Conservation (phyloP, 2,329 filamentous ascomycete genomes). For the Verticillium nonalfalfae region DNA sequence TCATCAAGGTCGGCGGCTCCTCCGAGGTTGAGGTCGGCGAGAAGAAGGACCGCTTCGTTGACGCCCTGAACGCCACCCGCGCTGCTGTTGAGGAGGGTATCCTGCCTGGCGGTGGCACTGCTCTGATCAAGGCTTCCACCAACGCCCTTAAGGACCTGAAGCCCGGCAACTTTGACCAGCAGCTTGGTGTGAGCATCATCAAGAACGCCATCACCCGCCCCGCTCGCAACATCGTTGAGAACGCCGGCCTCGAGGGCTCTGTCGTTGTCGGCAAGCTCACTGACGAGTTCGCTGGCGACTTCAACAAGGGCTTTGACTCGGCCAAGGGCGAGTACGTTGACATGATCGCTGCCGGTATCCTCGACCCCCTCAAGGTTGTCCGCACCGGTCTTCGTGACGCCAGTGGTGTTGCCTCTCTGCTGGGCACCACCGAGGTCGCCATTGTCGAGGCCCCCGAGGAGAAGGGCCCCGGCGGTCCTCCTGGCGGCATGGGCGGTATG, state of each 20-base stretch:
- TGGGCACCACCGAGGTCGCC: constrained; percentile 96
- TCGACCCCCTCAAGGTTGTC: constrained; percentile 99
- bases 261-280: constrained; percentile 97
- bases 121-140: constrained; percentile 91
- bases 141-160: constrained; percentile 82
- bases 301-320: constrained; percentile 98
- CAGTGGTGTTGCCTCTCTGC: constrained; percentile 90
- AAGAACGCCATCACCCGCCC: constrained; percentile 97
- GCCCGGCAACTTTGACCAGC: constrained; percentile 95
- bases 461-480: constrained; percentile 60
- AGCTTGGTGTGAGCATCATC: constrained; percentile 94
- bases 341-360: constrained; percentile 95
- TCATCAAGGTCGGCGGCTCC: constrained; percentile 97
- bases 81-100: constrained; percentile 99
- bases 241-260: constrained; percentile 90
- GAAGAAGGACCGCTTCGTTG: constrained; percentile 99
- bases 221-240: constrained; percentile 93
- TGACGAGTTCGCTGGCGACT: constrained; percentile 84
- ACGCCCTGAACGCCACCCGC: constrained; percentile 95
- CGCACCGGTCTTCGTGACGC: constrained; percentile 93
- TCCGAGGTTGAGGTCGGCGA: constrained; percentile 98
- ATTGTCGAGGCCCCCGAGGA: constrained; percentile 95
- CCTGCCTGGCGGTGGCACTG: constrained; percentile 95
- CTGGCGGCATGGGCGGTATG: constrained; percentile 64
- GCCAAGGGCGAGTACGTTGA: constrained; percentile 97